Evolutionary conservation across 805 yeast species (phyloP), one percentile per base, ranked within the genome.

Genomic region (Saccharomycopsis javanensis): DNA sequence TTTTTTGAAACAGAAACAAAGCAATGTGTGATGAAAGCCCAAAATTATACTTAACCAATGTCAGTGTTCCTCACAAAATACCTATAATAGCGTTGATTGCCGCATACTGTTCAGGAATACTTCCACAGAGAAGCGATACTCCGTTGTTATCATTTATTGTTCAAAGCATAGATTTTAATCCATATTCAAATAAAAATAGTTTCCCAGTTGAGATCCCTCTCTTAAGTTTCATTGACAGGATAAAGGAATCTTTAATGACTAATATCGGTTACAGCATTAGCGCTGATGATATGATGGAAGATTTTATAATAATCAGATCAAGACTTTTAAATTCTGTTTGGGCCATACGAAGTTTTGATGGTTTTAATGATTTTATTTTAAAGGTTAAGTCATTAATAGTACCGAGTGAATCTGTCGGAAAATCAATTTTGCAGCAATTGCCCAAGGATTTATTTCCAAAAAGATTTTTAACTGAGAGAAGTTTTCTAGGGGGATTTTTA

Each of bases 1-100:
- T 7, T n/a, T 35, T 5, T 35, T 35, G 16, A 2, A 15, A 35
- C 42, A 6, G 42, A n/a, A 16, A 3, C 18, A 8, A 35, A 35
- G 42, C 18, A n/a, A 42, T 42, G 48, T 20, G 28, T 42, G 48
- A 42, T 6, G 48, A 28, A 20, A 42, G 28, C 11, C 48, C 48
- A 27, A 42, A 42, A n/a, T 42, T 42, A 28, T 23, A 42, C 25
- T 20, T 42, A 13, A 28, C 72, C 75, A 2, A 64, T 71, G 0
- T 61, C 83, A 28, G 77, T 85, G 5, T 42, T 20, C 82, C 87
- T 0, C 75, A 79, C 57, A 81, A 79, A 61, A 67, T 83, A 0
- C 79, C 82, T 1, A 62, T 82, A 0, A 63, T 82, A 8, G 67
- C 76, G 2, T 64, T 83, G 13, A 72, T 82, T 4, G 73, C 73